These are phyloP conservation scores for Phlegmacium glaucopus DNA, from an alignment of 768 basidiomycete species.

Conservation along the genomic window DNA sequence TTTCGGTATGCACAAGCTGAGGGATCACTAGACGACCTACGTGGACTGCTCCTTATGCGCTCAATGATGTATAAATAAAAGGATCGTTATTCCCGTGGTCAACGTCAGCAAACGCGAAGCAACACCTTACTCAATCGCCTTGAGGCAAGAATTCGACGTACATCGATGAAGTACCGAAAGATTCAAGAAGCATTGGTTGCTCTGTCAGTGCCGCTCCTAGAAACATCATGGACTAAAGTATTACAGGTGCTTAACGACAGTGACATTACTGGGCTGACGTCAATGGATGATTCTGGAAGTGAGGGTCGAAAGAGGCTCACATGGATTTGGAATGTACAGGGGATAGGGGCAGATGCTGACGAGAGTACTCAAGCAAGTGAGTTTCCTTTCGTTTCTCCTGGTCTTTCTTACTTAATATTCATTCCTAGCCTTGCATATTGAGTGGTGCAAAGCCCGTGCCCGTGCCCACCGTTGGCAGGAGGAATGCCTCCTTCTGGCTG, in stretches of 20 bases:
- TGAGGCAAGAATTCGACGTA: constrained; percentile 10
- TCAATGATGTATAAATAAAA: constrained; percentile 29
- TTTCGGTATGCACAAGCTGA: constrained; percentile 27
- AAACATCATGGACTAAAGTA: constrained; percentile 4
- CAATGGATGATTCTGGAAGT: too few relatives aligned
- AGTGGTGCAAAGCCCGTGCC: constrained; percentile 28
- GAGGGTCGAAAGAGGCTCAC: too few relatives aligned
- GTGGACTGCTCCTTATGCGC: constrained; percentile 22
- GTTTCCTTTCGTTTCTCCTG: neutral
- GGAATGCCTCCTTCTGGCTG: constrained; percentile 28
- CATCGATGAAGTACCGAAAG: constrained; percentile 12
- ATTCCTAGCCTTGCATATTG: constrained; percentile 20
- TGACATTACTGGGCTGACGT: too few relatives aligned
- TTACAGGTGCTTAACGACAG: constrained; percentile 11
- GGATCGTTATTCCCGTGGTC: constrained; percentile 20
- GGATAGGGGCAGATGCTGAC: too few relatives aligned
- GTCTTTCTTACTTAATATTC: neutral
- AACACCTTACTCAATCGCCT: constrained; percentile 13
- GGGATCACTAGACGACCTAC: constrained; percentile 24
- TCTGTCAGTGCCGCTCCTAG: constrained; percentile 1
- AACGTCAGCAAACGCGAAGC: constrained; percentile 20
- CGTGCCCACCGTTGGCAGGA: constrained; percentile 31
- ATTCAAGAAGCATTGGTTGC: constrained; percentile 4
- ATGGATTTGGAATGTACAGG: too few relatives aligned
- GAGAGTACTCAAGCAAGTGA: too few relatives aligned